These are phyloP conservation scores for Rhododendron williamsianum DNA, from an alignment of 148 eudicot genomes.

Conservation along the genomic window DNA sequence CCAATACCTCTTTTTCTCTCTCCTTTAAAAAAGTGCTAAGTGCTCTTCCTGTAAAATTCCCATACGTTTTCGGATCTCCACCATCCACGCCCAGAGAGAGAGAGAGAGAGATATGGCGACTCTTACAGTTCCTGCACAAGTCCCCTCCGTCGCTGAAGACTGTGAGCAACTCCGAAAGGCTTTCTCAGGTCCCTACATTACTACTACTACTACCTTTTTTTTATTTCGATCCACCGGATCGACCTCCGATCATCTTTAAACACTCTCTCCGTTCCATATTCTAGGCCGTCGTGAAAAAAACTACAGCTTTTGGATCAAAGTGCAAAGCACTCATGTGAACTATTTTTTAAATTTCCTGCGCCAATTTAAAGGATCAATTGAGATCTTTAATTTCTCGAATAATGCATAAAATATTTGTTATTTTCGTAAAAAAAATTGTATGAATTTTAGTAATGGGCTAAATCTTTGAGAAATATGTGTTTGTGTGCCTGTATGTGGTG, in stretches of 20 bases:
- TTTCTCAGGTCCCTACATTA: constrained; percentile 25
- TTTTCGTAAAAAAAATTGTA: too few species aligned
- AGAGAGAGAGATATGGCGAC: constrained; percentile 26
- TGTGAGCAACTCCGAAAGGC: constrained; percentile 45
- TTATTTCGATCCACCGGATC: neutral
- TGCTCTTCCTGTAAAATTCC: neutral
- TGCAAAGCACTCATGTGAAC: too few species aligned
- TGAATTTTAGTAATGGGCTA: too few species aligned
- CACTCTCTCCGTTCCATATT: neutral
- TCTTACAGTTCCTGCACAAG: constrained; percentile 33
- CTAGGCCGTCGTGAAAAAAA: neutral
- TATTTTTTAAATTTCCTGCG: too few species aligned
- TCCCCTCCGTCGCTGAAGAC: constrained; percentile 41
- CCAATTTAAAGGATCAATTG: too few species aligned
- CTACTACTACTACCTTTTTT: neutral
- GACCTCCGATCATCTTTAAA: neutral
- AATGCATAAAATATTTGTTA: too few species aligned
- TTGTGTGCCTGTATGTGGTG: too few species aligned
- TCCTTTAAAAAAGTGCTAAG: neutral
- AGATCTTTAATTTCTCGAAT: too few species aligned
- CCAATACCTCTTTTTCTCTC: neutral
- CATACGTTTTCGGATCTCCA: neutral
- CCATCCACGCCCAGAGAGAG: neutral
- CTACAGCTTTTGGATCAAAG: too few species aligned
- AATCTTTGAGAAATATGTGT: too few species aligned